These are phyloP conservation scores for Scleroderma bovista DNA, from an alignment of 768 basidiomycete genomes.

Conservation along the genomic window DNA sequence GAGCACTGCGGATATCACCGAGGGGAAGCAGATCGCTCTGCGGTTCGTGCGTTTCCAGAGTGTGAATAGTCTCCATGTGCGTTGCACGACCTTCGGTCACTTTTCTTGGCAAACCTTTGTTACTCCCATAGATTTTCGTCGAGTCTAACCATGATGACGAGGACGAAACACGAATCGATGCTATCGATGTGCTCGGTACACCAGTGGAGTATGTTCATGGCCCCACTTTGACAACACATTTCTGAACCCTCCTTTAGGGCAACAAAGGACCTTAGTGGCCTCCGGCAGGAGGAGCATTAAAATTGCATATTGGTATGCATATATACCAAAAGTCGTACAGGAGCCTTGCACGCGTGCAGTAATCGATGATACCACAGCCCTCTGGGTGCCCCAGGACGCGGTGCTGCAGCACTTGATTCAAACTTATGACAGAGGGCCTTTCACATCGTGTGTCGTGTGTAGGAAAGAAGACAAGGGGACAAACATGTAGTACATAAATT, in stretches of 20 bases:
- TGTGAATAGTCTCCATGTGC: slow-evolving; percentile 61
- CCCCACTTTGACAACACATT: neutral
- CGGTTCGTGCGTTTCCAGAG: slow-evolving; percentile 66
- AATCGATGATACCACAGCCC: too few relatives aligned
- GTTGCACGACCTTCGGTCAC: neutral
- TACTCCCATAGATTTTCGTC: slow-evolving; percentile 53
- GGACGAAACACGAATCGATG: slow-evolving; percentile 64
- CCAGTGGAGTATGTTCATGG: slow-evolving; percentile 45
- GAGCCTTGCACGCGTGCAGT: neutral
- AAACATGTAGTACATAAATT: too few relatives aligned
- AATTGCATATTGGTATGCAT: neutral
- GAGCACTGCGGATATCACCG: slow-evolving; percentile 40
- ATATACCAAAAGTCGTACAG: neutral
- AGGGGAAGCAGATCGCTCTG: slow-evolving; percentile 42
- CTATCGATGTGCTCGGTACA: slow-evolving; percentile 57
- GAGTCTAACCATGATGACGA: slow-evolving; percentile 57
- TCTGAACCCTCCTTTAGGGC: slow-evolving; percentile 19
- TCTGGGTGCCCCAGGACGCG: too few relatives aligned
- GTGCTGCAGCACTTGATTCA: too few relatives aligned
- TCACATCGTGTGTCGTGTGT: too few relatives aligned
- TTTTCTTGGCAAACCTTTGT: neutral
- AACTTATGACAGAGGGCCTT: too few relatives aligned
- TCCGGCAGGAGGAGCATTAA: slow-evolving; percentile 30
- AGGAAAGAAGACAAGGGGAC: too few relatives aligned
- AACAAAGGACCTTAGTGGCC: slow-evolving; percentile 36